Evolutionary conservation across 2,329 filamentous ascomycete genomes (phyloP).

Genomic region (Cylindrodendrum hubeiense): DNA sequence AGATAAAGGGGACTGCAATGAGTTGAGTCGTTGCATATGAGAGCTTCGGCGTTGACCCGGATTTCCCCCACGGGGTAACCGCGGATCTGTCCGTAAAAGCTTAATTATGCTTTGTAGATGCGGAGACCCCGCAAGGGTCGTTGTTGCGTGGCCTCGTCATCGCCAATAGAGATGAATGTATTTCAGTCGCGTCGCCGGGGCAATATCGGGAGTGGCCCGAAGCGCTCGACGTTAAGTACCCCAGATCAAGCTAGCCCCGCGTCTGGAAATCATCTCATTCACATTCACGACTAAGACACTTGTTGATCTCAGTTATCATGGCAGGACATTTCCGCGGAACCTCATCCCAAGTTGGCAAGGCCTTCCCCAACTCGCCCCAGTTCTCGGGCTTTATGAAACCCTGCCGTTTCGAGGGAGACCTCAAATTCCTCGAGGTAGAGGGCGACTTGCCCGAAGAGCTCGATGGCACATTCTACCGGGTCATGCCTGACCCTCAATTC

Average conservation of each 20-base stretch:
- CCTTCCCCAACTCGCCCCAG: constrained; percentile 15
- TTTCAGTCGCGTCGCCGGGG: background rate
- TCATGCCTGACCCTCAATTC: constrained; percentile 26
- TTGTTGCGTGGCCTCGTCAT: background rate
- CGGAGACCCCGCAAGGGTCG: background rate
- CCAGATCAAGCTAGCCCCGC: background rate
- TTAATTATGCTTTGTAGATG: background rate
- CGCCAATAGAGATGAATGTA: background rate
- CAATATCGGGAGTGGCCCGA: constrained; percentile 3
- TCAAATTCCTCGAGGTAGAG: constrained; percentile 4
- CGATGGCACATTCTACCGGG: constrained; percentile 25
- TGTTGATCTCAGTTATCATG: background rate
- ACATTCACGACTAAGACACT: background rate
- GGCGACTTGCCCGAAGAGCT: constrained; percentile 16
- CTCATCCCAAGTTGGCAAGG: constrained; percentile 1
- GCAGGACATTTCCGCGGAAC: constrained; percentile 15
- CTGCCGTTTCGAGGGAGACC: constrained; percentile 21
- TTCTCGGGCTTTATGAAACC: constrained; percentile 27
- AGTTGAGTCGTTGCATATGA: background rate
- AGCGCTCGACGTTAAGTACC: background rate
- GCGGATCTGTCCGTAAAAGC: background rate
- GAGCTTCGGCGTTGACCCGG: background rate
- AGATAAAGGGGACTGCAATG: background rate
- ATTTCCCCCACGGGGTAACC: background rate
- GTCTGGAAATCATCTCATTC: background rate